These are phyloP conservation scores for Lipomyces sp. DNA, from an alignment of 805 yeast genomes.

Conservation along the genomic window DNA sequence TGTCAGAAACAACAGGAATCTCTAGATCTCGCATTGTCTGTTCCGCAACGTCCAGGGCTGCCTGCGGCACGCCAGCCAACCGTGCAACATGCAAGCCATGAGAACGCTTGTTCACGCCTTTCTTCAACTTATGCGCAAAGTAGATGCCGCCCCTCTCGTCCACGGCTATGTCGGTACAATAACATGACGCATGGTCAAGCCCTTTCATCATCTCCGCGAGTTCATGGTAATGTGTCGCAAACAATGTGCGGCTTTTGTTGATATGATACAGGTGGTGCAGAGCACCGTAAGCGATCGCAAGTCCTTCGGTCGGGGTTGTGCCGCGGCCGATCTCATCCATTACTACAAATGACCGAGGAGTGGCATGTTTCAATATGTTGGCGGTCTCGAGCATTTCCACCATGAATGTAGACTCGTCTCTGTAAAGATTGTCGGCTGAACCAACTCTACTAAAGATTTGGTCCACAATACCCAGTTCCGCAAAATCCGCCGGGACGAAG, in stretches of 20 bases:
- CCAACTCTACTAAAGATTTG: slow-evolving; percentile 71
- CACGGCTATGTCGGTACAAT: slow-evolving; percentile 26
- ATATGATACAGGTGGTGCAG: slow-evolving; percentile 51
- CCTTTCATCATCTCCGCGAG: slow-evolving; percentile 23
- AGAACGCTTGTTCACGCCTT: slow-evolving; percentile 26
- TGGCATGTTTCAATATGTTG: slow-evolving; percentile 61
- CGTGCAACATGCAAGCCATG: slow-evolving; percentile 29
- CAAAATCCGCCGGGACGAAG: slow-evolving; percentile 63
- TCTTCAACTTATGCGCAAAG: slow-evolving; percentile 22
- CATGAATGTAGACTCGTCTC: slow-evolving; percentile 87
- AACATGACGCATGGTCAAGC: slow-evolving; percentile 16
- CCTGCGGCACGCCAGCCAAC: slow-evolving; percentile 26
- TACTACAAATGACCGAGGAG: slow-evolving; percentile 65
- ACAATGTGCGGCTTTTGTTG: slow-evolving; percentile 69
- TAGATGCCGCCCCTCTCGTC: slow-evolving; percentile 14
- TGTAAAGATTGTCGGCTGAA: slow-evolving; percentile 68
- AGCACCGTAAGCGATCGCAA: slow-evolving; percentile 79
- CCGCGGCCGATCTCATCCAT: slow-evolving; percentile 91
- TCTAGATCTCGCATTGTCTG: slow-evolving; percentile 1
- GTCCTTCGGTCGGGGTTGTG: slow-evolving; percentile 79
- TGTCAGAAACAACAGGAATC: not conserved
- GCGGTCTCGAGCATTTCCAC: slow-evolving; percentile 88
- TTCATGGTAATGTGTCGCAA: slow-evolving; percentile 81
- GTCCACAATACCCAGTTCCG: slow-evolving; percentile 70
- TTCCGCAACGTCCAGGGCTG: slow-evolving; percentile 20